Evolutionary conservation across 306 rosid species (phyloP).

Genomic region (Trichosanthes cucumerina): DNA sequence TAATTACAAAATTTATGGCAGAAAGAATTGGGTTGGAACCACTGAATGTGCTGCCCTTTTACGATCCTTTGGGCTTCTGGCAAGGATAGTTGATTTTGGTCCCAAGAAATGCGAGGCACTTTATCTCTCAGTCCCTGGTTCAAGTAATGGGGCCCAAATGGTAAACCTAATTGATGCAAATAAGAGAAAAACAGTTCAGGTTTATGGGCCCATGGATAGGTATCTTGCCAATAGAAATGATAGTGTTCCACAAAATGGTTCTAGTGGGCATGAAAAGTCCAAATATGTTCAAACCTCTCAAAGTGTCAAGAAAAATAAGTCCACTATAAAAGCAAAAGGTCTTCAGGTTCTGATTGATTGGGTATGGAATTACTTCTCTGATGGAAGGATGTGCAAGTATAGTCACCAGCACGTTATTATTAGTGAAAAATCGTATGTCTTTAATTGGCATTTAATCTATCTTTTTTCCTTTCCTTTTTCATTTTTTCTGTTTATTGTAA

Average conservation of each 20-base stretch:
- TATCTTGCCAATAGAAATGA: constrained; percentile 10
- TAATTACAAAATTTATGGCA: constrained; percentile 43
- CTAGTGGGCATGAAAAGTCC: constrained; percentile 16
- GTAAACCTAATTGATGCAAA: constrained; percentile 16
- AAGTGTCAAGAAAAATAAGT: constrained; percentile 17
- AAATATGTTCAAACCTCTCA: constrained; percentile 7
- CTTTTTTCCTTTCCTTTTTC: neutral
- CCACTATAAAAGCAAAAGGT: constrained; percentile 22
- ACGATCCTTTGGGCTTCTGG: constrained; percentile 56
- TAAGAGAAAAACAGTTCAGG: constrained; percentile 29
- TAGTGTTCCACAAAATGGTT: constrained; percentile 16
- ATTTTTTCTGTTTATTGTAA: neutral
- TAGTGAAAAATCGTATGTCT: constrained; percentile 55
- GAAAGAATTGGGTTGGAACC: constrained; percentile 62
- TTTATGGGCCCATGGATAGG: constrained; percentile 35
- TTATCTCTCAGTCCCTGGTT: constrained; percentile 46
- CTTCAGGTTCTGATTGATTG: constrained; percentile 66
- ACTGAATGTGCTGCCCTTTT: constrained; percentile 76
- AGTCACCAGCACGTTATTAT: constrained; percentile 25
- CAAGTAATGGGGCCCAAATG: constrained; percentile 25
- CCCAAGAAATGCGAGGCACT: constrained; percentile 49
- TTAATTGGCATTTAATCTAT: neutral
- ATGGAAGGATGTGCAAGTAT: constrained; percentile 25
- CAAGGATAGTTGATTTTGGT: constrained; percentile 78
- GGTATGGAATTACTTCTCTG: constrained; percentile 79